Percentiles rank a stretch among this genome's conserved stretches.
These are phyloP conservation scores for Diplodia sapinea DNA, from an alignment of 2,329 filamentous ascomycete genomes.

Conservation along the genomic window DNA sequence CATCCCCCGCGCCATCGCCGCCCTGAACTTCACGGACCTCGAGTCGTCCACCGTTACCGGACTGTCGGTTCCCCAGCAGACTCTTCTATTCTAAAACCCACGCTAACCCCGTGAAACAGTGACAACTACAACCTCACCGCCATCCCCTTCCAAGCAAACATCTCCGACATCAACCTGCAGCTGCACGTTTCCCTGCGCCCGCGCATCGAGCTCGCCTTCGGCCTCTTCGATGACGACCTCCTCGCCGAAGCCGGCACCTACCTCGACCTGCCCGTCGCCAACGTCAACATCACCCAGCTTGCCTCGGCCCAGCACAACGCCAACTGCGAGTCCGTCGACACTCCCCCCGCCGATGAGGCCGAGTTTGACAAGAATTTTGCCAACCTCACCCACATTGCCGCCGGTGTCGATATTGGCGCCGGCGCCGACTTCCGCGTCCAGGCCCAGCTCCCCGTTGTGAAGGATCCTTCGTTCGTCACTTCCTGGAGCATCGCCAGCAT, in stretches of 20 bases:
- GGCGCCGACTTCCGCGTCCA: conserved; percentile 20
- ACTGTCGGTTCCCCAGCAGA: background rate
- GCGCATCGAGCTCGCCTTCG: conserved; percentile 45
- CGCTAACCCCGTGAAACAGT: background rate
- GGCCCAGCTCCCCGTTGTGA: conserved; percentile 16
- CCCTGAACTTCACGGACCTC: conserved; percentile 24
- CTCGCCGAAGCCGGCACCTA: conserved; percentile 40
- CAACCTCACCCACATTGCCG: conserved; percentile 21
- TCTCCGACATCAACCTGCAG: conserved; percentile 39
- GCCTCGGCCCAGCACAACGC: background rate
- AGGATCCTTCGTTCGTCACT: background rate
- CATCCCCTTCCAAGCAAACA: conserved; percentile 43
- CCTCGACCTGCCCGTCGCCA: conserved; percentile 40
- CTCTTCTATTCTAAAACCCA: background rate
- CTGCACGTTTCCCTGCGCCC: conserved; percentile 43
- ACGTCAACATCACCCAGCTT: conserved; percentile 21
- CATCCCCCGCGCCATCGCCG: conserved; percentile 13
- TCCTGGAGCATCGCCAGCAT: conserved; percentile 15
- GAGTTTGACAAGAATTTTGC: conserved; percentile 9
- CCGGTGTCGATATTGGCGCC: conserved; percentile 6
- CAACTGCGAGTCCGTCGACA: background rate
- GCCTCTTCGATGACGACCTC: conserved; percentile 40
- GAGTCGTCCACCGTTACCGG: conserved; percentile 18
- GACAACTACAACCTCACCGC: conserved; percentile 39
- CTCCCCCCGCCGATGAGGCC: background rate